These are phyloP conservation scores for Termitomyces sp. DNA, from an alignment of 768 basidiomycete species.

Conservation along the genomic window DNA sequence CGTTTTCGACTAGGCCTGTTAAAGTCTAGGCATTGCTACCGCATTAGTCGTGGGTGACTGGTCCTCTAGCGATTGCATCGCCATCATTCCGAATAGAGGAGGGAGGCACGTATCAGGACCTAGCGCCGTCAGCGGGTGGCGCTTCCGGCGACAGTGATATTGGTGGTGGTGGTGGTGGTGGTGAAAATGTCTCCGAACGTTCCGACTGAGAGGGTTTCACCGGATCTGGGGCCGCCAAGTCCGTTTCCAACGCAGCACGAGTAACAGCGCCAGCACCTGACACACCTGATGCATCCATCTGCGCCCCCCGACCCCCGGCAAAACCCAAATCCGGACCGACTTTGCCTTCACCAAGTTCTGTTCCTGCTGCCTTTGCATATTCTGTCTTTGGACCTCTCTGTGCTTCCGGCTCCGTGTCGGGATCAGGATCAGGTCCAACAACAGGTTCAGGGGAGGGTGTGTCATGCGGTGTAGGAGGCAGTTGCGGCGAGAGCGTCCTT, in stretches of 20 bases:
- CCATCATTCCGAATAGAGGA: neutral
- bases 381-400: neutral
- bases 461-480: slow-evolving; percentile 13
- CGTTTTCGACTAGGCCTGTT: neutral
- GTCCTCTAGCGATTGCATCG: neutral
- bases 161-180: neutral
- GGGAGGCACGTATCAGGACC: neutral
- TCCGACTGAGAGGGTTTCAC: neutral
- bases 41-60: neutral
- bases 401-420: slow-evolving; percentile 9
- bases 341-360: neutral
- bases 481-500: slow-evolving; percentile 9
- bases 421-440: neutral
- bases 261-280: slow-evolving; percentile 5
- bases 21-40: neutral
- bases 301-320: slow-evolving; percentile 9
- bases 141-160: neutral
- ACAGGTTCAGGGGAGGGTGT: slow-evolving; percentile 10
- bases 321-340: neutral
- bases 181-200: neutral
- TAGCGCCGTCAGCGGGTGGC: neutral
- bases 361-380: neutral
- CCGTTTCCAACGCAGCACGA: neutral
- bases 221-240: neutral
- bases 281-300: slow-evolving; percentile 1